Evolutionary conservation across 2,329 filamentous ascomycete species (phyloP), one percentile per base, ranked within the genome.

Genomic region (Pseudocercospora fijiensis): DNA sequence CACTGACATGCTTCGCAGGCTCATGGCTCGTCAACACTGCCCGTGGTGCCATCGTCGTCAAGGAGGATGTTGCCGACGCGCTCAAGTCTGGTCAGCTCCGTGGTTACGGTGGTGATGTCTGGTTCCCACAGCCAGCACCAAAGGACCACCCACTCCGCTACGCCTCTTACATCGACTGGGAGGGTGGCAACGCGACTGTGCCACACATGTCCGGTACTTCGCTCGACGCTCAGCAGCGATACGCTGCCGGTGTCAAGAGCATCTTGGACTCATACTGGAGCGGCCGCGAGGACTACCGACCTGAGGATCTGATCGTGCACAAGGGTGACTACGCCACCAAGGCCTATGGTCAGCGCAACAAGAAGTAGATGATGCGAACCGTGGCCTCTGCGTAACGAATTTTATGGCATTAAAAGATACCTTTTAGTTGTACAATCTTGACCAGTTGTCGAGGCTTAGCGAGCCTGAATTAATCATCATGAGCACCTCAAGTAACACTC

Each of bases 191-290:
- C 82, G 95, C 93, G 82, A 99, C 95, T 91, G 93, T 97, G 65
- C 92, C 95, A 62, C 95, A 98, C 88, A 96, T 98, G 92, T 96
- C 92, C 11, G 95, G 95, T 77, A 98, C 94, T 64, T 96, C 93
- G n/a, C 89, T 99, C 76, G 95, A 99, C 77, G 95, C 95, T 64
- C 95, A 99, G 85, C 89, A 91, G 82, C 88, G 92, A 56, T 78
- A 78, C 72, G 75, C 76, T 49, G 71, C 72, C 41, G 76, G 76
- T 62, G 90, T 87, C 79, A 96, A 97, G 90, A 80, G 84, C 70
- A 98, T 99, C 76, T 84, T 99, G 65, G 85, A 94, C 70, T 92
- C 89, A 80, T 99, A 98, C 86, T 91, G 96, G 78, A 86, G 84
- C 70, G 93, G 93, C 73, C 88, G 87, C 77, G 81, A 91, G 76